Evolutionary conservation across 192 early-diverging fungal species (phyloP).

Genomic region (Backusella liffmaniae): DNA sequence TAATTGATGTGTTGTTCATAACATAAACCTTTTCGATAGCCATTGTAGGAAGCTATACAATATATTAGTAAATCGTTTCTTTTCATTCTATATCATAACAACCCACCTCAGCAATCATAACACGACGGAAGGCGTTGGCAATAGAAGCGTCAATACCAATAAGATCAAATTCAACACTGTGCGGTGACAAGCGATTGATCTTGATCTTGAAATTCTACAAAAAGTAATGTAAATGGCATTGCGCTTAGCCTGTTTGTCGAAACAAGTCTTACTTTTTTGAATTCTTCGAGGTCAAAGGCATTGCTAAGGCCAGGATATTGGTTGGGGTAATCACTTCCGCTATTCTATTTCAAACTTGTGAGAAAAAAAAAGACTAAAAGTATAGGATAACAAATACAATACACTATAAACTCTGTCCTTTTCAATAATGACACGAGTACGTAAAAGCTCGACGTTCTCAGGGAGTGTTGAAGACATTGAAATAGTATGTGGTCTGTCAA

Average conservation of each 20-base stretch:
- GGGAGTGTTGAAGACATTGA: constrained; percentile 22
- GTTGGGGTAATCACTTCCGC: constrained; percentile 77
- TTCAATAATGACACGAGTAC: constrained; percentile 64
- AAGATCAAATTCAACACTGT: constrained; percentile 94
- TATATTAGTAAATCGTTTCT: neutral
- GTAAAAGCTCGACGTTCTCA: constrained; percentile 43
- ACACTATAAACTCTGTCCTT: constrained; percentile 69
- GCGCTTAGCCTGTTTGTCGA: neutral
- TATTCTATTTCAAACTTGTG: constrained; percentile 50
- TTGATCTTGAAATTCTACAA: constrained; percentile 70
- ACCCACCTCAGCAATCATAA: constrained; percentile 87
- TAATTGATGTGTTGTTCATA: constrained; percentile 86
- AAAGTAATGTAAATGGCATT: neutral
- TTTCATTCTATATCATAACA: neutral
- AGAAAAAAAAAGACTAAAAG: neutral
- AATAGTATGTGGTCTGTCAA: neutral
- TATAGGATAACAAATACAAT: neutral
- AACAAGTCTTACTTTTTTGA: constrained; percentile 56
- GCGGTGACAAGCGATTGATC: constrained; percentile 61
- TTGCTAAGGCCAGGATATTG: constrained; percentile 64
- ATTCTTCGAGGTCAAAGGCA: constrained; percentile 63
- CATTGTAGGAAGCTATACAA: constrained; percentile 84
- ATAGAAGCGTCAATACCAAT: constrained; percentile 91
- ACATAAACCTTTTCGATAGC: constrained; percentile 94
- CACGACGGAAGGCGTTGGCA: constrained; percentile 91